These are phyloP conservation scores for Pseudopyricularia javanii DNA, from an alignment of 2,329 filamentous ascomycete genomes.

Conservation along the genomic window DNA sequence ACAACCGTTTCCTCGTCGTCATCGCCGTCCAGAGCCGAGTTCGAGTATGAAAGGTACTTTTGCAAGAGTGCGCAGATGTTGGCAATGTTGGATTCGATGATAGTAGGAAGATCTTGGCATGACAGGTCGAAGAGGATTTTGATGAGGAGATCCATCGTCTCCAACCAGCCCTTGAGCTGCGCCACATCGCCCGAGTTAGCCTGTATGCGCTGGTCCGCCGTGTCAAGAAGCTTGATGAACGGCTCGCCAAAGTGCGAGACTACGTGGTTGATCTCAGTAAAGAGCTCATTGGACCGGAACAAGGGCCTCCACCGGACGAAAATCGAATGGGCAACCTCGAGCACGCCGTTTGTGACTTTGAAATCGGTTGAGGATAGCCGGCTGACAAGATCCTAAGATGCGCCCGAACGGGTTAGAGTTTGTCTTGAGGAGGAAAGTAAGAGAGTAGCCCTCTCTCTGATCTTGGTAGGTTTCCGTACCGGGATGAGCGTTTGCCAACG, in stretches of 20 bases:
- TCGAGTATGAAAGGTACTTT: conserved; percentile 88
- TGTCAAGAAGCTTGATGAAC: conserved; percentile 68
- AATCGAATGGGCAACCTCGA: conserved; percentile 96
- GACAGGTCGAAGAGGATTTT: conserved; percentile 94
- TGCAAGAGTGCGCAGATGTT: conserved; percentile 70
- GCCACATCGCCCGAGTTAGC: conserved; percentile 65
- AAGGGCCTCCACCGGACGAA: conserved; percentile 93
- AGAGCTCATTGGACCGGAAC: conserved; percentile 85
- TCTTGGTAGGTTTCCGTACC: conserved; percentile 30
- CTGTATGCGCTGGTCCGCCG: conserved; percentile 61
- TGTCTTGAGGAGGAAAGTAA: background rate
- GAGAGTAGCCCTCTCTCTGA: background rate
- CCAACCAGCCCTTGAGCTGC: conserved; percentile 65
- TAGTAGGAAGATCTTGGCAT: conserved; percentile 89
- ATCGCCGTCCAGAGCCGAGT: conserved; percentile 67
- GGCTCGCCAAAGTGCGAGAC: conserved; percentile 71
- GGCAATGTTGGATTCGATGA: conserved; percentile 80
- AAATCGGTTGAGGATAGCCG: conserved; percentile 73
- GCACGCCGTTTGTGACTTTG: conserved; percentile 80
- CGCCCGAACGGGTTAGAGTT: background rate
- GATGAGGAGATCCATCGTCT: conserved; percentile 75
- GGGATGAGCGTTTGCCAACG: conserved; percentile 92
- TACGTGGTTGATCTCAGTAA: conserved; percentile 93
- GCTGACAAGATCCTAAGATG: conserved; percentile 64
- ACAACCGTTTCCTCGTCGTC: conserved; percentile 85